Conservation (phyloP, 2,329 filamentous ascomycete species). For the Ceratocystis ficicola region DNA sequence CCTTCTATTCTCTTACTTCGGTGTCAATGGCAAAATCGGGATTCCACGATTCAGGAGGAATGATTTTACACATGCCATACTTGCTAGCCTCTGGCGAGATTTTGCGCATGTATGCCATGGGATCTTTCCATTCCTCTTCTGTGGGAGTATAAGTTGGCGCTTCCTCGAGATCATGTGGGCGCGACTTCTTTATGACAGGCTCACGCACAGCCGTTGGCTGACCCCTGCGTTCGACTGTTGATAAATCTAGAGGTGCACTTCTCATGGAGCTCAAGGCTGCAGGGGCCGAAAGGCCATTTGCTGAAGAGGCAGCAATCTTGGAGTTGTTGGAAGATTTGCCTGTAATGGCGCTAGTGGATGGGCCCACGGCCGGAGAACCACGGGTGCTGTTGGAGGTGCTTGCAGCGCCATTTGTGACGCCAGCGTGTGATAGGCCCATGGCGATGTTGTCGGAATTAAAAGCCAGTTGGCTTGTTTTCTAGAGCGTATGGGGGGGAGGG, state of each 20-base stretch:
- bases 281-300: constrained; percentile 29
- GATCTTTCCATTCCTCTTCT: constrained; percentile 88
- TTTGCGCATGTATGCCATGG: constrained; percentile 84
- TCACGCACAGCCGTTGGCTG: constrained; percentile 67
- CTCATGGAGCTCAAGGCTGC: constrained; percentile 44
- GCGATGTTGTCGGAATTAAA: background rate
- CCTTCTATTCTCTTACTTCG: constrained; percentile 49
- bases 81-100: constrained; percentile 75
- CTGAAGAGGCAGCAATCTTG: constrained; percentile 41
- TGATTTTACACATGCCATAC: constrained; percentile 90
- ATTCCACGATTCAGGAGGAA: constrained; percentile 88
- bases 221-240: constrained; percentile 82
- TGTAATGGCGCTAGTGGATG: constrained; percentile 21
- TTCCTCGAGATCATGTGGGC: constrained; percentile 75
- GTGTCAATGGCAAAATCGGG: constrained; percentile 94
- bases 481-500: background rate
- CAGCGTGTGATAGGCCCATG: constrained; percentile 20
- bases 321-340: constrained; percentile 31
- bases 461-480: background rate
- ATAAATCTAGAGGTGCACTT: constrained; percentile 61
- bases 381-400: constrained; percentile 37
- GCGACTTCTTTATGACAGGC: constrained; percentile 59
- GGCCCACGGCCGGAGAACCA: constrained; percentile 39
- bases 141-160: constrained; percentile 85
- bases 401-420: constrained; percentile 29